phyloP scores from a whole-genome alignment of 2,329 filamentous ascomycete genomes.

The Fusarium anguioides region DNA sequence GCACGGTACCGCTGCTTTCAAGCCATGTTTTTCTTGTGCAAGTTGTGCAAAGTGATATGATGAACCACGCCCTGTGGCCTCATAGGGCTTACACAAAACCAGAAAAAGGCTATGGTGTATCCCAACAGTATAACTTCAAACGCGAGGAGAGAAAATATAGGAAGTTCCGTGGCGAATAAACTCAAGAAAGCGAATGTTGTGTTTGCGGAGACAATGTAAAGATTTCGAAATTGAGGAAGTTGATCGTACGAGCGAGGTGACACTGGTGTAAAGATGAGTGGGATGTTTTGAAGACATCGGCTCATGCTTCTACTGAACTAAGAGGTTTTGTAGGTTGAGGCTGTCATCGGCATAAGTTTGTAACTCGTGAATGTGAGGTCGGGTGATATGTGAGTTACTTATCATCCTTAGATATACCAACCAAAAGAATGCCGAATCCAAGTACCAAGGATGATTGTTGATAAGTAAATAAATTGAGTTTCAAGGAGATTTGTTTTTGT shows the following conservation, averaged over 20 bases:
- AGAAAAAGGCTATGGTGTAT: slow-evolving; percentile 3
- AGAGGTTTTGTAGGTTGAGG: neutral
- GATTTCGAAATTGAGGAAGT: slow-evolving; percentile 5
- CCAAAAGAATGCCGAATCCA: neutral
- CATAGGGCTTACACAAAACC: slow-evolving; percentile 8
- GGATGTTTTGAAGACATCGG: neutral
- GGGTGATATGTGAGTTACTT: neutral
- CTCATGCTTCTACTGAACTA: neutral
- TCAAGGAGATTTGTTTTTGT: neutral
- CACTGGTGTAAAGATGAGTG: slow-evolving; percentile 25
- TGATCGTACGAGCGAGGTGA: slow-evolving; percentile 28
- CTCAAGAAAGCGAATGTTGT: neutral
- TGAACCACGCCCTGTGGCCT: slow-evolving; percentile 24
- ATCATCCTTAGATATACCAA: neutral
- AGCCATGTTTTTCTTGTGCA: slow-evolving; percentile 13
- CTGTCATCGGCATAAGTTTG: neutral
- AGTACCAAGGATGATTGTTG: neutral
- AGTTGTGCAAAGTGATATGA: neutral
- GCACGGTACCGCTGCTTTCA: slow-evolving; percentile 18
- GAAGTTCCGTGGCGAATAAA: neutral
- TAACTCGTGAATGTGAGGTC: neutral
- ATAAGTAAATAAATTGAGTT: neutral
- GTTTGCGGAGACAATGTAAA: neutral
- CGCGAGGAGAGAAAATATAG: slow-evolving; percentile 4
- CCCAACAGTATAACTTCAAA: neutral